phyloP scores from a whole-genome alignment of 1,284 basidiomycete genomes.

The Cryptococcus sp. region DNA sequence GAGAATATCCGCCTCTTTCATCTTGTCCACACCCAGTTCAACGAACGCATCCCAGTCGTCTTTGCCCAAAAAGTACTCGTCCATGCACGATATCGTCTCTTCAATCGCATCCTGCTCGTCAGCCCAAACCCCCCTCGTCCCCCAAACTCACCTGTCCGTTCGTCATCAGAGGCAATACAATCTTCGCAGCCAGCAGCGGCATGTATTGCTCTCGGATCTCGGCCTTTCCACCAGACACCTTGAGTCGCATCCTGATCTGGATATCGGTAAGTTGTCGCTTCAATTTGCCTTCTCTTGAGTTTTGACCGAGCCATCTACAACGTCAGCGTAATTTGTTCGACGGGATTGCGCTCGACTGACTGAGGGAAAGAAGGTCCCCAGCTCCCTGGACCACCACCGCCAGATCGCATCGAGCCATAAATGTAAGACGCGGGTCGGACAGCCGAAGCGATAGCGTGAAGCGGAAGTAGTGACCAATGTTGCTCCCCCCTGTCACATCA shows the following conservation, averaged over 20 bases:
- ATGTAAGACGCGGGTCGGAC: slow-evolving; percentile 76
- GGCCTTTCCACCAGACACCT: slow-evolving; percentile 77
- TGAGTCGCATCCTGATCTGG: slow-evolving; percentile 90
- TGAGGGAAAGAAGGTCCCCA: slow-evolving; percentile 73
- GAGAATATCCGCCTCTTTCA: slow-evolving; percentile 64
- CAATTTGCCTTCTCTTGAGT: slow-evolving; percentile 85
- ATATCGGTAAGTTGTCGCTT: slow-evolving; percentile 77
- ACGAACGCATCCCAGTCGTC: slow-evolving; percentile 96
- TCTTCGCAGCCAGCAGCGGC: slow-evolving; percentile 70
- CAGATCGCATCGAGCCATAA: slow-evolving; percentile 55
- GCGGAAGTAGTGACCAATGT: slow-evolving; percentile 91
- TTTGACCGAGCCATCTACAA: slow-evolving; percentile 88
- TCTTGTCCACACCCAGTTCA: slow-evolving; percentile 81
- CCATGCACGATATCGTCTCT: slow-evolving; percentile 80
- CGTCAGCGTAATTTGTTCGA: neutral
- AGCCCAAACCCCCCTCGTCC: neutral
- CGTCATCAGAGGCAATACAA: slow-evolving; percentile 68
- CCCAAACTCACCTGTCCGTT: slow-evolving; percentile 43
- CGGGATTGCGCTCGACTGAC: slow-evolving; percentile 52
- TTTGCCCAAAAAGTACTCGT: slow-evolving; percentile 85
- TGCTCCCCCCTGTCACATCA: slow-evolving; percentile 66
- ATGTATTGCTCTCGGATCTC: slow-evolving; percentile 91
- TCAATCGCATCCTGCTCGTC: slow-evolving; percentile 62
- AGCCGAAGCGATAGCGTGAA: slow-evolving; percentile 85
- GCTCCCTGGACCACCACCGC: slow-evolving; percentile 42